phyloP scores from a whole-genome alignment of 2,329 filamentous ascomycete genomes.

The Erysiphe pulchra region DNA sequence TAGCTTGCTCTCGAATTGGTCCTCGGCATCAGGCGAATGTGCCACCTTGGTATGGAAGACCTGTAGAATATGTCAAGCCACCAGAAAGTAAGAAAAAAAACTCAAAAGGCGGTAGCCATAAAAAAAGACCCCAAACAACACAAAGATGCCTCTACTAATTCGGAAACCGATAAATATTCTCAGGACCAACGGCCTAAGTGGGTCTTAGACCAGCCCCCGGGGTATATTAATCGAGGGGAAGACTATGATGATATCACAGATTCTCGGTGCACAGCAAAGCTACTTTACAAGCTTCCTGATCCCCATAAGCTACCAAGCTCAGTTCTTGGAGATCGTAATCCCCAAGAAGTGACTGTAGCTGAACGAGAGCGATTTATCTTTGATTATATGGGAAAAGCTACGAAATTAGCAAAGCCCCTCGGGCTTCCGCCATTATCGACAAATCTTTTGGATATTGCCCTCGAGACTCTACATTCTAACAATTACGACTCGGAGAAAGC shows the following conservation, averaged over 20 bases:
- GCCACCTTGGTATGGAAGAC: constrained; percentile 58
- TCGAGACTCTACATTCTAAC: constrained; percentile 45
- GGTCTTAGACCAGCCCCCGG: constrained; percentile 73
- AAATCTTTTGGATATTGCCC: constrained; percentile 66
- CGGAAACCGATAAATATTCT: constrained; percentile 59
- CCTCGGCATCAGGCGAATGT: constrained; percentile 79
- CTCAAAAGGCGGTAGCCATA: constrained; percentile 31
- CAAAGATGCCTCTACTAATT: constrained; percentile 53
- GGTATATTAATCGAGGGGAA: constrained; percentile 65
- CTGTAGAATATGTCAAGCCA: constrained; percentile 76
- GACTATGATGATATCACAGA: constrained; percentile 39
- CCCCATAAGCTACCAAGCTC: constrained; percentile 16
- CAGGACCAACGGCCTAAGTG: constrained; percentile 71
- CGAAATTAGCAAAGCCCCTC: constrained; percentile 31
- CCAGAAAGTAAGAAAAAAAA: constrained; percentile 61
- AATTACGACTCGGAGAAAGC: constrained; percentile 48
- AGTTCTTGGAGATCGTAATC: constrained; percentile 13
- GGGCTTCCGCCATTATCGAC: constrained; percentile 54
- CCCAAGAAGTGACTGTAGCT: constrained; percentile 11
- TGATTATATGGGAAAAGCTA: constrained; percentile 38
- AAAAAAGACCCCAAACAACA: constrained; percentile 51
- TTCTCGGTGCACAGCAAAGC: constrained; percentile 44
- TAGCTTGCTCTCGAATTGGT: constrained; percentile 76
- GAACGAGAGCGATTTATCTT: constrained; percentile 30
- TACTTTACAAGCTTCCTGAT: constrained; percentile 55